phyloP scores from a whole-genome alignment of 1,284 basidiomycete genomes.

The Cutaneotrichosporon cavernicola region DNA sequence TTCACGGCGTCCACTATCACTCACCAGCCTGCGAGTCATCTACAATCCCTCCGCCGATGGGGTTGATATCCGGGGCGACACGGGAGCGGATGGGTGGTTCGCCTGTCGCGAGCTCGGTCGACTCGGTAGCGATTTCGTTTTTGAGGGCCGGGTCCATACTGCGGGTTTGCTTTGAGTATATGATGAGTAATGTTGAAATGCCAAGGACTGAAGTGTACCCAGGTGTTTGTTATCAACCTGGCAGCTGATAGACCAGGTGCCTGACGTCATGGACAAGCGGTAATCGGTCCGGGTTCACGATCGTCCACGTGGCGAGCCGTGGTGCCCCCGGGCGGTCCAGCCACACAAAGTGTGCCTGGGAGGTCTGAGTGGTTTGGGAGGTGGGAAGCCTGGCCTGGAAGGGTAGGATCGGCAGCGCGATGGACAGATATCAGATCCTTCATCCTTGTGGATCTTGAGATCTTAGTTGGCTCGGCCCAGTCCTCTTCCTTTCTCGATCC shows the following conservation, averaged over 20 bases:
- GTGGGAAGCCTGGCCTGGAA: too few relatives aligned
- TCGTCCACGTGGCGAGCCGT: too few relatives aligned
- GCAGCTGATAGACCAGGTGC: not conserved
- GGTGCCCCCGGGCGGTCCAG: too few relatives aligned
- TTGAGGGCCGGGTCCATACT: not conserved
- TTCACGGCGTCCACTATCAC: not conserved
- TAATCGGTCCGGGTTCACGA: too few relatives aligned
- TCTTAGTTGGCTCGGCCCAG: too few relatives aligned
- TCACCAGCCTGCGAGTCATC: constrained; percentile 18
- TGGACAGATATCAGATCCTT: too few relatives aligned
- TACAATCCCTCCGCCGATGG: constrained; percentile 23
- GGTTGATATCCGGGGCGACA: constrained; percentile 25
- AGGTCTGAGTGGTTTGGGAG: too few relatives aligned
- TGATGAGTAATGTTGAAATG: constrained; percentile 1
- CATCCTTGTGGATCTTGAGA: too few relatives aligned
- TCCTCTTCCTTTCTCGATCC: too few relatives aligned
- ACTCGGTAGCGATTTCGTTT: not conserved
- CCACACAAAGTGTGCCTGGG: too few relatives aligned
- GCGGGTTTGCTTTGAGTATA: not conserved
- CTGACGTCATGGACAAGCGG: not conserved
- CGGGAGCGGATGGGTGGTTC: constrained; percentile 17
- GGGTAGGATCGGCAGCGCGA: too few relatives aligned
- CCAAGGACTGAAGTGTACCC: not conserved
- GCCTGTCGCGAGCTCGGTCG: not conserved
- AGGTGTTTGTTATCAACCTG: not conserved